Evolutionary conservation across 78 protist genomes (phyloP).

Genomic region (Pelomyxa schiedti): DNA sequence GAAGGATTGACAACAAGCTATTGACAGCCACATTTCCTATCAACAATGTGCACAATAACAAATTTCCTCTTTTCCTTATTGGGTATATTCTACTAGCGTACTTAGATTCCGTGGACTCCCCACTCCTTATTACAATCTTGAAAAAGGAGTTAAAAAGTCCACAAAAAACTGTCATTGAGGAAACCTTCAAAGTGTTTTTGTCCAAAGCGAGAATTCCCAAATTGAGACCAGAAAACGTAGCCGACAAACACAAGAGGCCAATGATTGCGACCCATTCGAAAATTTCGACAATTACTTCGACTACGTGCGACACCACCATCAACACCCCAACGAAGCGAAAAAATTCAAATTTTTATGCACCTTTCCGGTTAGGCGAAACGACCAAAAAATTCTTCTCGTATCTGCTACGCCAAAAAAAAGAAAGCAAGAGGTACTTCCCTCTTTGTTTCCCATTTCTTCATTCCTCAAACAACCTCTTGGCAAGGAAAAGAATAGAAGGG

Average conservation of each 20-base stretch:
- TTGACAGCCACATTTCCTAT: conserved; percentile 79
- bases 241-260: conserved; percentile 27
- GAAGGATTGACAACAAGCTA: conserved; percentile 41
- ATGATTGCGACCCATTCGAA: neutral
- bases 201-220: conserved; percentile 58
- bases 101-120: neutral
- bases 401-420: too few relatives aligned
- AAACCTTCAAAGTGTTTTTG: conserved; percentile 10
- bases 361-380: too few relatives aligned
- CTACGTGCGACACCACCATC: too few relatives aligned
- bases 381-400: too few relatives aligned
- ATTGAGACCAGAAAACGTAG: conserved; percentile 58
- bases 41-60: conserved; percentile 75
- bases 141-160: neutral
- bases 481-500: too few relatives aligned
- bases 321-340: too few relatives aligned
- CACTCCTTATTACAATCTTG: conserved; percentile 6
- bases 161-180: neutral
- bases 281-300: too few relatives aligned
- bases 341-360: too few relatives aligned
- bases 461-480: too few relatives aligned
- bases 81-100: conserved; percentile 53
- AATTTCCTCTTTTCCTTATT: conserved; percentile 54
- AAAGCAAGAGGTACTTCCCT: too few relatives aligned
- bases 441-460: too few relatives aligned